phyloP scores from a whole-genome alignment of 1,284 basidiomycete species.

The Trichosporon sp. region DNA sequence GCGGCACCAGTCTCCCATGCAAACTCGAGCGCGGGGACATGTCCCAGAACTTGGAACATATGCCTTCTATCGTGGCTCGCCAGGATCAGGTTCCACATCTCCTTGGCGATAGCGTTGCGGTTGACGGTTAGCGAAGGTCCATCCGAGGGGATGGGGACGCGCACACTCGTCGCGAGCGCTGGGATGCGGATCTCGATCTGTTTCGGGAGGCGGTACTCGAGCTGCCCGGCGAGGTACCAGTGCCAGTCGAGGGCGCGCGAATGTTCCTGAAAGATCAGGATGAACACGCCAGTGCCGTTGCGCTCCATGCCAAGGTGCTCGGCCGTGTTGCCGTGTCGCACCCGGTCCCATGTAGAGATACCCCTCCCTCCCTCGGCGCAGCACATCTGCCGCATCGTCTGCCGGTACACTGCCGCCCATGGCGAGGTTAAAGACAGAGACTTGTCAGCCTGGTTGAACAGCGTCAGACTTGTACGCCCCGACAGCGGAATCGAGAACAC shows the following conservation, averaged over 20 bases:
- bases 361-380: not conserved
- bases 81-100: conserved; percentile 41
- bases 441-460: conserved; percentile 53
- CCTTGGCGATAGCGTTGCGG: conserved; percentile 35
- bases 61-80: conserved; percentile 39
- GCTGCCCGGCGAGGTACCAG: conserved; percentile 53
- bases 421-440: conserved; percentile 40
- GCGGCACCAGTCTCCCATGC: conserved; percentile 50
- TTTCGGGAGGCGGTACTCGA: conserved; percentile 46
- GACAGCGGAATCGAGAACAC: conserved; percentile 50
- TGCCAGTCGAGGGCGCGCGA: conserved; percentile 55
- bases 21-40: conserved; percentile 39
- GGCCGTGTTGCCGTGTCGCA: conserved; percentile 21
- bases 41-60: conserved; percentile 35
- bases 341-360: conserved; percentile 20
- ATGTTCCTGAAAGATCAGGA: conserved; percentile 48
- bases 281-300: conserved; percentile 38
- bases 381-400: conserved; percentile 24
- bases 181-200: conserved; percentile 49
- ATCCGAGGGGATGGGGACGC: conserved; percentile 44
- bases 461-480: conserved; percentile 41
- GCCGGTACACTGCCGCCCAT: conserved; percentile 23
- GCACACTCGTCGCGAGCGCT: conserved; percentile 41
- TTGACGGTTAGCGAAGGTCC: conserved; percentile 37
- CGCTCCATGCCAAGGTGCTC: conserved; percentile 26